Evolutionary conservation across 2,329 filamentous ascomycete species (phyloP).

Genomic region (Cordyceps militaris): DNA sequence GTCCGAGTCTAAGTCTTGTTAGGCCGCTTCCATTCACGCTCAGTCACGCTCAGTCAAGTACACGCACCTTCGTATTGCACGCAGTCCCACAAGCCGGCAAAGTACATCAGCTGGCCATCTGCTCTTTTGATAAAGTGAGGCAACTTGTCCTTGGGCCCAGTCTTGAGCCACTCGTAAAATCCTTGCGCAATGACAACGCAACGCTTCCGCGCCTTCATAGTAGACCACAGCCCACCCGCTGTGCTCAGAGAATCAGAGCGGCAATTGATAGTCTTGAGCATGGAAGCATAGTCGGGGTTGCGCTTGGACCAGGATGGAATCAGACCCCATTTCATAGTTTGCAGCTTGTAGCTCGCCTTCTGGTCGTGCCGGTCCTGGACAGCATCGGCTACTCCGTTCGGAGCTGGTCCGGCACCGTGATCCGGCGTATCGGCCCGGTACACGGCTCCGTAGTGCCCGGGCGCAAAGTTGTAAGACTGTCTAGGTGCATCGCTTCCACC

Average conservation of each 20-base stretch:
- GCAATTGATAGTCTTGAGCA: conserved; percentile 92
- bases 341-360: conserved; percentile 64
- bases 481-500: conserved; percentile 53
- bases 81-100: conserved; percentile 89
- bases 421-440: conserved; percentile 70
- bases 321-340: conserved; percentile 94
- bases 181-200: conserved; percentile 86
- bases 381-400: conserved; percentile 17
- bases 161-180: conserved; percentile 95
- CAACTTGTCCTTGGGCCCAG: conserved; percentile 65
- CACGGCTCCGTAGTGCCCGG: conserved; percentile 76
- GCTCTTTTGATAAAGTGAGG: conserved; percentile 78
- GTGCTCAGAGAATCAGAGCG: conserved; percentile 77
- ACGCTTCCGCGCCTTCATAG: conserved; percentile 82
- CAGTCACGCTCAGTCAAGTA: background rate
- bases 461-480: conserved; percentile 88
- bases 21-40: background rate
- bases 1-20: conserved; percentile 38
- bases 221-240: conserved; percentile 79
- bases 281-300: conserved; percentile 66
- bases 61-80: conserved; percentile 66
- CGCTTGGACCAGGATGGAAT: conserved; percentile 91
- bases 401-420: conserved; percentile 42
- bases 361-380: background rate
- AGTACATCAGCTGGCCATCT: conserved; percentile 77